phyloP scores from a whole-genome alignment of 192 early-diverging fungal species.

The Funneliformis geosporum region DNA sequence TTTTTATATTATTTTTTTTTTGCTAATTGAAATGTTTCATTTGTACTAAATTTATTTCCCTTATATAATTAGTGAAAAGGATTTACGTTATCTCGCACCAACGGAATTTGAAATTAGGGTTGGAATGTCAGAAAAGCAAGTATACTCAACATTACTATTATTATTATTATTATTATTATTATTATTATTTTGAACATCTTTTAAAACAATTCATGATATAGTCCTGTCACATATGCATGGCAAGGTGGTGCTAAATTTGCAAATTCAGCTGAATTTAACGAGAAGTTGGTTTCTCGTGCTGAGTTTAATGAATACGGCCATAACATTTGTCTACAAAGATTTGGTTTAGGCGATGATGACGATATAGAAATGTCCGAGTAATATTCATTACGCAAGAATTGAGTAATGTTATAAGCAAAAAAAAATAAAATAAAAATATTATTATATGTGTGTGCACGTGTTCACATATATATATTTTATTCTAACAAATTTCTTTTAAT shows the following conservation, averaged over 20 bases:
- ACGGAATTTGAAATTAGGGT: slow-evolving; percentile 59
- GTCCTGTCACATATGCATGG: slow-evolving; percentile 62
- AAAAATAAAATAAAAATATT: neutral
- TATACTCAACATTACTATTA: neutral
- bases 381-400: neutral
- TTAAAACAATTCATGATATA: slow-evolving; percentile 36
- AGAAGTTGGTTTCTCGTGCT: slow-evolving; percentile 55
- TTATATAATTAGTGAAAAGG: slow-evolving; percentile 41
- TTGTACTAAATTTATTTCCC: neutral
- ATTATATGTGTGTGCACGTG: neutral
- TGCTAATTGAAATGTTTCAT: neutral
- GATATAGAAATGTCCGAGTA: neutral
- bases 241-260: slow-evolving; percentile 54
- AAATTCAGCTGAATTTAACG: slow-evolving; percentile 42
- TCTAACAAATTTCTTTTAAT: neutral
- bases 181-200: slow-evolving; percentile 1
- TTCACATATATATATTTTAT: neutral
- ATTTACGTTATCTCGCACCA: slow-evolving; percentile 58
- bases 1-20: neutral
- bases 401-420: neutral
- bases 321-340: slow-evolving; percentile 53
- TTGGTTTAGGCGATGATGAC: slow-evolving; percentile 37
- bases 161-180: neutral
- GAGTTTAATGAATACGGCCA: slow-evolving; percentile 68
- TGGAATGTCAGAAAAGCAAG: slow-evolving; percentile 60